phyloP scores from a whole-genome alignment of 179 eudicot genomes.

The Vitellaria paradoxa region DNA sequence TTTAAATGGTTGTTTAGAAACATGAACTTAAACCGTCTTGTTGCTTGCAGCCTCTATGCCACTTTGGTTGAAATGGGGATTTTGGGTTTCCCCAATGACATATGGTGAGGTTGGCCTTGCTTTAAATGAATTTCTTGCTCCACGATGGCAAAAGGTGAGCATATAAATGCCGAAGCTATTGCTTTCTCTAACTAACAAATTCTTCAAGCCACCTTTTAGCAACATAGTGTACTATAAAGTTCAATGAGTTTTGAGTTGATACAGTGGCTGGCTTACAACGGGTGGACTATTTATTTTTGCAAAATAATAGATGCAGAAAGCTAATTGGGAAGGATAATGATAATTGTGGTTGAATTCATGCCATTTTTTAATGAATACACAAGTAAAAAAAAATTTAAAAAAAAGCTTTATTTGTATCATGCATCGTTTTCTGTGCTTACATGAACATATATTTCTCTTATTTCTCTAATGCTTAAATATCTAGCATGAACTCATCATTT shows the following conservation, averaged over 20 bases:
- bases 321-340: background rate
- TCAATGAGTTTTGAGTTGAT: background rate
- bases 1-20: background rate
- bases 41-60: slow-evolving; percentile 73
- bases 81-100: slow-evolving; percentile 69
- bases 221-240: no score
- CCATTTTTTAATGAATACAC: background rate
- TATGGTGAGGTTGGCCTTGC: slow-evolving; percentile 80
- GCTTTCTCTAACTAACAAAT: background rate
- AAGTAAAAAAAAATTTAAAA: background rate
- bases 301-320: background rate
- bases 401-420: no score
- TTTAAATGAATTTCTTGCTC: slow-evolving; percentile 73
- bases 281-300: background rate
- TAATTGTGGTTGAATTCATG: background rate
- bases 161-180: background rate
- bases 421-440: background rate
- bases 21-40: background rate
- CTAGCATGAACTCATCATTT: background rate
- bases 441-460: background rate
- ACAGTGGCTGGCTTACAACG: background rate
- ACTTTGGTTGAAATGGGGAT: slow-evolving; percentile 74
- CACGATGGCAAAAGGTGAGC: slow-evolving; percentile 77
- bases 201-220: background rate
- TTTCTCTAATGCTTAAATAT: background rate